A percentile compares a stretch with the other conserved stretches of the same genome.
These are phyloP conservation scores for Melanogaster broomeanus DNA, from an alignment of 768 basidiomycete species.

Conservation along the genomic window DNA sequence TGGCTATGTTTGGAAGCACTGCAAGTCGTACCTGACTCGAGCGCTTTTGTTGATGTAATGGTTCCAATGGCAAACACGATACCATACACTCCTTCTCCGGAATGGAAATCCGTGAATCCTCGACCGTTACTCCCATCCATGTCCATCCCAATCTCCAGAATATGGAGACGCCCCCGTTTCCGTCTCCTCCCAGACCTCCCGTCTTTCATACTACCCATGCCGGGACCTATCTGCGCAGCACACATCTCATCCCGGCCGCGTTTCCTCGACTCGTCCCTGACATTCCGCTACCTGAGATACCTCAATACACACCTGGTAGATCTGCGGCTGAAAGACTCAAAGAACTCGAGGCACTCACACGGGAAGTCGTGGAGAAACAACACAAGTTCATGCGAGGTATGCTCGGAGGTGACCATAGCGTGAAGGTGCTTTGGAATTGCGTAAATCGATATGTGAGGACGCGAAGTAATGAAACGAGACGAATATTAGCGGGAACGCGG, in stretches of 20 bases:
- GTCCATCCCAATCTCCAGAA: conserved; percentile 11
- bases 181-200: conserved; percentile 17
- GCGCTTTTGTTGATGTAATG: too few relatives aligned
- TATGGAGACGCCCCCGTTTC: conserved; percentile 14
- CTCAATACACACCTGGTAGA: conserved; percentile 4
- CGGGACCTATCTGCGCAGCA: conserved; percentile 24
- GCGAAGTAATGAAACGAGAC: conserved; percentile 7
- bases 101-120: conserved; percentile 22
- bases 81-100: conserved; percentile 15
- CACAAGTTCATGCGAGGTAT: conserved; percentile 12
- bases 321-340: conserved; percentile 9
- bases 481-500: neutral
- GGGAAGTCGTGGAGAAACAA: conserved; percentile 20
- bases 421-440: conserved; percentile 62
- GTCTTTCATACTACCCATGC: conserved; percentile 19
- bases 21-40: too few relatives aligned
- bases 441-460: conserved; percentile 66
- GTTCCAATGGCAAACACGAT: conserved; percentile 14
- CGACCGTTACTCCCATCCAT: conserved; percentile 19
- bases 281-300: conserved; percentile 22
- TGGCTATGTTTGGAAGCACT: too few relatives aligned
- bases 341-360: conserved; percentile 10
- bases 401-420: conserved; percentile 15
- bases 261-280: conserved; percentile 26
- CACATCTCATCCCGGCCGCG: conserved; percentile 31